Base-by-base conservation (phyloP, 1,139 yeast species). In the Sugiyamaella xylanicola region DNA sequence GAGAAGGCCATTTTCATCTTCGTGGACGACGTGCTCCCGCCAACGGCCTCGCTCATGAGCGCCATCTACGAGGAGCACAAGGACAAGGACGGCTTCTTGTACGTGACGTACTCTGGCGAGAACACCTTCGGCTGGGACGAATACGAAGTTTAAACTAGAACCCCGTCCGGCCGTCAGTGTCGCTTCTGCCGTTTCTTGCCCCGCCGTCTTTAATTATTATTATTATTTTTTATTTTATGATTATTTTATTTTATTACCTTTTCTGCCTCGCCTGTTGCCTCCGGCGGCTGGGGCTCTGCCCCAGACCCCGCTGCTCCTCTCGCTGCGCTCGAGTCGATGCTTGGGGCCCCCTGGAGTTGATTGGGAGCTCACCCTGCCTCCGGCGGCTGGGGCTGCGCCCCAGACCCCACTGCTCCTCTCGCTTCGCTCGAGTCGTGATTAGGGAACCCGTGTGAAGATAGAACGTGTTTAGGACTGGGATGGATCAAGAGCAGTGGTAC, bases 1-100 rank as follows among this genome's bases (percentile, higher is more conserved):
- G 99, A 93, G 74, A 92, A 93, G 85, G 99, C 99, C 48, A 92
- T 93, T 64, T 93, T 93, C 74, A 91, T 93, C 64, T 93, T 93
- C 73, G 96, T 93, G 60, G 92, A 93, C 70, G 99, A 93, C 71
- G 92, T 93, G 58, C 81, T 93, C 66, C 99, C 99, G 20, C 98
- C 98, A 49, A 93, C 99, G 1, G 97, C 98, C 20, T 96, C 98
- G 25, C 82, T 93, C 66, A 91, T 93, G 92, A 87, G 96, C 65
- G 82, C 93, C 27, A 87, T 93, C 61, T 93, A 93, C 70, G 96
- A 91, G 67, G 97, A 93, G 73, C 97, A 93, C 74, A 91, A 91
- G 76, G 99, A 93, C 70, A 92, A 92, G 69, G 99, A 93, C 71
- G 99, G 99, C 40, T 93, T 93, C 74, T 82, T 93, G 68, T 93